Conservation (phyloP, 345 rosid species). For the Turnera subulata region DNA sequence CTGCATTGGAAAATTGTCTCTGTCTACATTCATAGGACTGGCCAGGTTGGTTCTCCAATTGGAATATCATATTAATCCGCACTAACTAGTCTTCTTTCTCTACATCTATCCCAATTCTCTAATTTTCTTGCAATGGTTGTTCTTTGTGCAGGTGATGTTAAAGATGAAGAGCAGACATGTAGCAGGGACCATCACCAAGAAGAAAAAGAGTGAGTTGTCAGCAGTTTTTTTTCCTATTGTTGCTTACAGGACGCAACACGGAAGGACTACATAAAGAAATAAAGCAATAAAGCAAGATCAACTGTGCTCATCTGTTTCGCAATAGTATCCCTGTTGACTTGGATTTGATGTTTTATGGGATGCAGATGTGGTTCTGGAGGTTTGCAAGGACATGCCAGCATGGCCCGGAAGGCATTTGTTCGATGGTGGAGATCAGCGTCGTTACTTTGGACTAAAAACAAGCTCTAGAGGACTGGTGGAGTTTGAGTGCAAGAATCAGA, state of each 20-base stretch:
- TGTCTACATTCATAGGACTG: constrained; percentile 70
- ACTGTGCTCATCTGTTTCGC: not conserved
- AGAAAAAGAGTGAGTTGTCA: constrained; percentile 82
- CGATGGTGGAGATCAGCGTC: constrained; percentile 67
- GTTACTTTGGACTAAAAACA: constrained; percentile 78
- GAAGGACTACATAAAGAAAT: too few species aligned
- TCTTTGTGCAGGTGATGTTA: constrained; percentile 69
- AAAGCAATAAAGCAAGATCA: too few species aligned
- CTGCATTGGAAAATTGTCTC: constrained; percentile 95
- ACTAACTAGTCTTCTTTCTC: too few species aligned
- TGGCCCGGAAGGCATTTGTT: constrained; percentile 91
- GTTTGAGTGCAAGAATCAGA: constrained; percentile 76
- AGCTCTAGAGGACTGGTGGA: constrained; percentile 56
- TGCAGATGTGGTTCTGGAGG: constrained; percentile 71
- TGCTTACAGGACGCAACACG: too few species aligned
- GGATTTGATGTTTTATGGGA: constrained; percentile 4
- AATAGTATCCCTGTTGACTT: constrained; percentile 13
- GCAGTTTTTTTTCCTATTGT: too few species aligned
- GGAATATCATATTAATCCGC: too few species aligned
- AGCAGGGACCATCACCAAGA: constrained; percentile 91
- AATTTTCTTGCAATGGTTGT: not conserved
- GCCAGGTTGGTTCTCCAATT: constrained; percentile 46
- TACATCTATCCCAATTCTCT: not conserved
- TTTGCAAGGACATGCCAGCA: constrained; percentile 66
- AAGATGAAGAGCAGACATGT: constrained; percentile 99